phyloP scores from a whole-genome alignment of 345 rosid genomes.

The Linum lewisii region DNA sequence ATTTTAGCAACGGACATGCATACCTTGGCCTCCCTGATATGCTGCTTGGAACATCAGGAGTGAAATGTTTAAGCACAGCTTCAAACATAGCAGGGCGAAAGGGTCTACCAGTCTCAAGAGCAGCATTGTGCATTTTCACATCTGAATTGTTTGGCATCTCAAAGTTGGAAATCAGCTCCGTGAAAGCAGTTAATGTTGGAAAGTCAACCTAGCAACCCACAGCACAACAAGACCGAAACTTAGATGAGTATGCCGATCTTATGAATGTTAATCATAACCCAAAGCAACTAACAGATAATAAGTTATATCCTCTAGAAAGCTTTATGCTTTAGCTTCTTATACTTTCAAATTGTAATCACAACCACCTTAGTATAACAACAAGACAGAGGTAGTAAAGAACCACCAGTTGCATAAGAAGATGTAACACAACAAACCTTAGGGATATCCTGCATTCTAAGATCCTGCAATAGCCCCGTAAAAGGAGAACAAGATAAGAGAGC shows the following conservation, averaged over 20 bases:
- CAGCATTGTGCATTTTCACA: slow-evolving; percentile 32
- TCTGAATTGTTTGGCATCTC: slow-evolving; percentile 40
- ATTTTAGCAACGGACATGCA: background rate
- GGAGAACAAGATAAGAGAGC: slow-evolving; percentile 83
- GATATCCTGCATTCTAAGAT: slow-evolving; percentile 38
- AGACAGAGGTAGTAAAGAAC: background rate
- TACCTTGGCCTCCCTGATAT: slow-evolving; percentile 85
- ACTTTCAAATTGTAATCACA: background rate
- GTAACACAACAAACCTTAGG: slow-evolving; percentile 40
- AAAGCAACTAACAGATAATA: background rate
- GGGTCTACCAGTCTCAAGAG: slow-evolving; percentile 64
- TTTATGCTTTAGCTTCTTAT: background rate
- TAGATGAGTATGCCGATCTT: background rate
- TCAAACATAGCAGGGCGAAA: slow-evolving; percentile 78
- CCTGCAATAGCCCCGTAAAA: slow-evolving; percentile 70
- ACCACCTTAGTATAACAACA: background rate
- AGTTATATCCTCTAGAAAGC: background rate
- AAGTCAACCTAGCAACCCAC: slow-evolving; percentile 45
- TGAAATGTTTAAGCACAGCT: slow-evolving; percentile 61
- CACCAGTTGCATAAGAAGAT: background rate
- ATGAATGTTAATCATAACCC: background rate
- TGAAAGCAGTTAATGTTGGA: slow-evolving; percentile 69
- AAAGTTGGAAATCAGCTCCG: slow-evolving; percentile 53
- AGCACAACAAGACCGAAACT: background rate
- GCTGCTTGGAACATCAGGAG: slow-evolving; percentile 76